Conservation (phyloP, 176 grass and related monocot species). For the Secale cereale region DNA sequence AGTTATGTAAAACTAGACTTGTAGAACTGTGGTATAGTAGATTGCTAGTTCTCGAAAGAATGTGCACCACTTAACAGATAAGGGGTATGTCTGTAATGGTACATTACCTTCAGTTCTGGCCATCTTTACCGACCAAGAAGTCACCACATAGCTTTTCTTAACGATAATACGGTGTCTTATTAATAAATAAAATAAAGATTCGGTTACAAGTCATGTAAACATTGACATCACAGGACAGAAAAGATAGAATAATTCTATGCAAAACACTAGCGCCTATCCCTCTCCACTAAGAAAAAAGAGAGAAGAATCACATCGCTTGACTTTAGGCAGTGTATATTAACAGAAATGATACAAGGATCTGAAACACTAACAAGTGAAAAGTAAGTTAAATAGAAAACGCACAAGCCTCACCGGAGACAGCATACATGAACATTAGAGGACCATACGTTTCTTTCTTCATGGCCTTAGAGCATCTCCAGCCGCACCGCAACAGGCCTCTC, state of each 20-base stretch:
- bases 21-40: slow-evolving; percentile 54
- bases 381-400: neutral
- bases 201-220: too few species aligned
- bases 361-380: neutral
- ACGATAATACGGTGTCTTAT: too few species aligned
- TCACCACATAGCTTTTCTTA: slow-evolving; percentile 13
- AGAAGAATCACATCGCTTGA: too few species aligned
- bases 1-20: slow-evolving; percentile 51
- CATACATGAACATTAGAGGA: neutral
- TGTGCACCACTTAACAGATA: slow-evolving; percentile 41
- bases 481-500: too few species aligned
- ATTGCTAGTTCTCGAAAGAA: slow-evolving; percentile 48
- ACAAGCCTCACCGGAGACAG: neutral
- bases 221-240: too few species aligned
- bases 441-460: neutral
- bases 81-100: slow-evolving; percentile 13
- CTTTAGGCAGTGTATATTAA: neutral
- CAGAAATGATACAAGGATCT: neutral
- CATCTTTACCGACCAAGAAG: slow-evolving; percentile 21
- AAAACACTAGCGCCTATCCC: too few species aligned
- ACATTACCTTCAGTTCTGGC: slow-evolving; percentile 25
- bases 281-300: too few species aligned
- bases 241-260: too few species aligned
- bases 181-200: too few species aligned
- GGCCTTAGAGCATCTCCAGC: too few species aligned